Evolutionary conservation across 495 filamentous ascomycete species (phyloP), one percentile per base, ranked within the genome.

Genomic region (Hamigera avellanea): DNA sequence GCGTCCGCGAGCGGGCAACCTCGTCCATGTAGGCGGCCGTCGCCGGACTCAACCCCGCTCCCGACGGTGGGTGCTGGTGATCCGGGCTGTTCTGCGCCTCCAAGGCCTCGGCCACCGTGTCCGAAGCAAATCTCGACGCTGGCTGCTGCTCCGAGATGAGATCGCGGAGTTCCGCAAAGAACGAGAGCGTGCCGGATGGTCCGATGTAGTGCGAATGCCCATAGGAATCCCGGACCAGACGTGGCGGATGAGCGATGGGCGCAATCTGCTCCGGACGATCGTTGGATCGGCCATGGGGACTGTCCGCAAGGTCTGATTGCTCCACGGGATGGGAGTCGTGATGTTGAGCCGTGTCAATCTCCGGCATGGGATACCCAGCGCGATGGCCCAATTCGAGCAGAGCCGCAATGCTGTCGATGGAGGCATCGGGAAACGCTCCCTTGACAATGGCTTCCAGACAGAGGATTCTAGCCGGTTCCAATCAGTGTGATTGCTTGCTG

Each of bases 381-480:
- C 51, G 40, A 19, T 35, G 33, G 16, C 53, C 61, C 15, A 64
- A 46, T 23, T 40, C 36, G 8, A 57, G 44, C 40, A 64, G 36
- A 34, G 59, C 55, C 27, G 61, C 53, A 26, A 52, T 19, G 43
- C 49, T 51, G 26, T 53, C 54, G 5, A 60, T 57, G 39, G 61
- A 61, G 26, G 56, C 48, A n/a, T 66, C 46, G 1, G 66, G 66
- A 37, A 64, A 64, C 15, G 66, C 33, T 14, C 61, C 64, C 19
- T 57, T 57, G 27, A 69, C 57, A 32, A 68, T 44, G 13, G 64
- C 59, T 47, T 69, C 63, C 14, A 68, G 54, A 10, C 63, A 56
- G 16, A 57, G 45, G 32, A 26, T 26, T 26, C 25, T 26, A 7
- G 12, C 25, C 25, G 25, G 12, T 26, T 26, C 12, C 25, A 26